A percentile compares a stretch with the other conserved stretches of the same genome.
phyloP scores from a whole-genome alignment of 1,284 basidiomycete species.

The Mycosarcoma maydis region DNA sequence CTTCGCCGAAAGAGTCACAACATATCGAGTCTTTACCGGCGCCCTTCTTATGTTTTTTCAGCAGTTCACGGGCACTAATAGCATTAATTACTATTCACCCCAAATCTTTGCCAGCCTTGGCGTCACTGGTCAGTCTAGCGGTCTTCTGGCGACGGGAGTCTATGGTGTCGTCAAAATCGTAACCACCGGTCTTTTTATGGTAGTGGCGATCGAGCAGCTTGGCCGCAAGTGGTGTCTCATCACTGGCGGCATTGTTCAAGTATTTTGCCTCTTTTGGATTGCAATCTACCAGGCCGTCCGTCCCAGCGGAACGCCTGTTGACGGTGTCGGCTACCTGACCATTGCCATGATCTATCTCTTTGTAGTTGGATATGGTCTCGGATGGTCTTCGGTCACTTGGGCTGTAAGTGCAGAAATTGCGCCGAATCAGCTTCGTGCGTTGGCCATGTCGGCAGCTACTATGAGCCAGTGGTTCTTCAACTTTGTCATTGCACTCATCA shows the following conservation, averaged over 20 bases:
- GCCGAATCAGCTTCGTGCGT: constrained; percentile 63
- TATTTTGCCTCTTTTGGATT: constrained; percentile 42
- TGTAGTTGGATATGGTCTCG: constrained; percentile 34
- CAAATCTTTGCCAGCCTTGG: constrained; percentile 59
- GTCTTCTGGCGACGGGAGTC: constrained; percentile 47
- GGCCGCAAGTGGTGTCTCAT: constrained; percentile 49
- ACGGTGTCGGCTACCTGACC: constrained; percentile 35
- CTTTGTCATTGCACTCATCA: constrained; percentile 61
- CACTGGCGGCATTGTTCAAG: constrained; percentile 43
- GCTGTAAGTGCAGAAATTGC: constrained; percentile 61
- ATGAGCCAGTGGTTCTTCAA: constrained; percentile 59
- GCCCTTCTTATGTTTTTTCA: constrained; percentile 57
- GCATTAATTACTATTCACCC: constrained; percentile 51
- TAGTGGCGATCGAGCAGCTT: constrained; percentile 45
- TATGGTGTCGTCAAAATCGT: constrained; percentile 50
- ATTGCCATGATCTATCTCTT: constrained; percentile 49
- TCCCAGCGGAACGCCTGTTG: constrained; percentile 30
- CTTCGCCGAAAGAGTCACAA: constrained; percentile 67
- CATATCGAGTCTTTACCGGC: constrained; percentile 61
- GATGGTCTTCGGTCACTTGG: constrained; percentile 48
- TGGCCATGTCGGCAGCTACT: constrained; percentile 57
- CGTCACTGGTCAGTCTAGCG: constrained; percentile 46
- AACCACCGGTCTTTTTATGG: constrained; percentile 37
- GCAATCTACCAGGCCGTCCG: constrained; percentile 45
- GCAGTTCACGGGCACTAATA: constrained; percentile 52